A percentile compares a stretch with the other conserved stretches of the same genome.
These are phyloP conservation scores for Hansenula anomala DNA, from an alignment of 1,139 yeast species.

Conservation along the genomic window DNA sequence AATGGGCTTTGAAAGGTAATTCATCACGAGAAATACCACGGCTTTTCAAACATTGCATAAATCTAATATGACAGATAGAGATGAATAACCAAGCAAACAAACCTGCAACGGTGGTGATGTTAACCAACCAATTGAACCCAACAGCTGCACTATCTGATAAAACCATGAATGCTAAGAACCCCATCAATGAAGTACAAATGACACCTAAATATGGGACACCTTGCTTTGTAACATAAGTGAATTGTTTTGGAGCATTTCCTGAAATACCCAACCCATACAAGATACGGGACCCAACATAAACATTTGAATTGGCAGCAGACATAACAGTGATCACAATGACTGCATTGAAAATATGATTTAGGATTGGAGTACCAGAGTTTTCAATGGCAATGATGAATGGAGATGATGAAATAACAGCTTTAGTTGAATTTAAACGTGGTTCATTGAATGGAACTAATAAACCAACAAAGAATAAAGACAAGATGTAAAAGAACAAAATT, in stretches of 20 bases:
- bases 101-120: slow-evolving; percentile 75
- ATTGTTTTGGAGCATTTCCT: slow-evolving; percentile 55
- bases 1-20: slow-evolving; percentile 64
- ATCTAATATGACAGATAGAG: slow-evolving; percentile 59
- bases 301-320: slow-evolving; percentile 80
- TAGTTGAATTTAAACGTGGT: slow-evolving; percentile 40
- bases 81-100: slow-evolving; percentile 72
- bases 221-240: slow-evolving; percentile 44
- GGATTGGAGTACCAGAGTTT: slow-evolving; percentile 64
- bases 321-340: slow-evolving; percentile 63
- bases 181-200: slow-evolving; percentile 52
- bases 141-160: slow-evolving; percentile 49
- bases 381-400: slow-evolving; percentile 67
- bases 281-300: slow-evolving; percentile 74
- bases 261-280: slow-evolving; percentile 61
- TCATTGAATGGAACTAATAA: slow-evolving; percentile 78
- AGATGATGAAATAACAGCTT: slow-evolving; percentile 56
- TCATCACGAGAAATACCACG: slow-evolving; percentile 60
- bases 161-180: slow-evolving; percentile 63
- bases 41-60: slow-evolving; percentile 53
- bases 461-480: slow-evolving; percentile 78
- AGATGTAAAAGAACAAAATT: slow-evolving; percentile 74
- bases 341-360: slow-evolving; percentile 74
- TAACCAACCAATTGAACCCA: slow-evolving; percentile 82
- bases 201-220: slow-evolving; percentile 72